Percentiles rank a stretch among this genome's conserved stretches.
These are phyloP conservation scores for Pseudogymnoascus sp. DNA, from an alignment of 2,329 filamentous ascomycete genomes.

Conservation along the genomic window DNA sequence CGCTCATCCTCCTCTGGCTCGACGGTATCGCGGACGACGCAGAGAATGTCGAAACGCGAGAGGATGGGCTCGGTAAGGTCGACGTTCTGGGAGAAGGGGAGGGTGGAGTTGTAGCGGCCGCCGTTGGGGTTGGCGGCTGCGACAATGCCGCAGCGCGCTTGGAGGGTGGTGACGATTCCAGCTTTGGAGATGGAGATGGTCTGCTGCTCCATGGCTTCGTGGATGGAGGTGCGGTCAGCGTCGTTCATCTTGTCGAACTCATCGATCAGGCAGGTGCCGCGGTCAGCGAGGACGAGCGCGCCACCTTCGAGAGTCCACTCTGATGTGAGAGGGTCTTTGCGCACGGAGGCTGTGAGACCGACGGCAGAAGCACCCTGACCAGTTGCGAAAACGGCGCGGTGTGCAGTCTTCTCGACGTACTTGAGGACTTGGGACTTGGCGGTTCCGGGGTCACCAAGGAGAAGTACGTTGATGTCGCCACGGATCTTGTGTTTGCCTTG, in stretches of 20 bases:
- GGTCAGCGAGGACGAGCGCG: slow-evolving; percentile 87
- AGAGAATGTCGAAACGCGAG: slow-evolving; percentile 95
- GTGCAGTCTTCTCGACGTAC: slow-evolving; percentile 95
- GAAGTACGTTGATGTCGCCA: slow-evolving; percentile 94
- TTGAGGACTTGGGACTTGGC: slow-evolving; percentile 97
- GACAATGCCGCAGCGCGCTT: slow-evolving; percentile 92
- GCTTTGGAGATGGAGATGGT: slow-evolving; percentile 99
- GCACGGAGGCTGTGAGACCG: slow-evolving; percentile 93
- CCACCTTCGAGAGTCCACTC: slow-evolving; percentile 98
- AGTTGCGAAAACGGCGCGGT: slow-evolving; percentile 93
- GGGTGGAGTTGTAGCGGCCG: slow-evolving; percentile 91
- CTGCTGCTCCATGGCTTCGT: slow-evolving; percentile 99
- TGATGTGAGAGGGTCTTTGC: slow-evolving; percentile 86
- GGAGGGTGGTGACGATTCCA: slow-evolving; percentile 93
- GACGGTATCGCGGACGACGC: slow-evolving; percentile 90
- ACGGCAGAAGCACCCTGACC: slow-evolving; percentile 96
- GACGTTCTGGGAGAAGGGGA: slow-evolving; percentile 93
- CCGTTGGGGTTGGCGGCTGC: slow-evolving; percentile 95
- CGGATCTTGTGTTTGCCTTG: slow-evolving; percentile 83
- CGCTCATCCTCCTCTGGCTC: slow-evolving; percentile 89
- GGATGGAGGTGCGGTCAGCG: slow-evolving; percentile 93
- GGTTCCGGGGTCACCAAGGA: slow-evolving; percentile 93
- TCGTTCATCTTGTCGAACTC: slow-evolving; percentile 99
- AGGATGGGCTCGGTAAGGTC: slow-evolving; percentile 95
- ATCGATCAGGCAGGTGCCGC: slow-evolving; percentile 91